Conservation (phyloP, 2,329 filamentous ascomycete genomes). For the Exophiala alcalophila region DNA sequence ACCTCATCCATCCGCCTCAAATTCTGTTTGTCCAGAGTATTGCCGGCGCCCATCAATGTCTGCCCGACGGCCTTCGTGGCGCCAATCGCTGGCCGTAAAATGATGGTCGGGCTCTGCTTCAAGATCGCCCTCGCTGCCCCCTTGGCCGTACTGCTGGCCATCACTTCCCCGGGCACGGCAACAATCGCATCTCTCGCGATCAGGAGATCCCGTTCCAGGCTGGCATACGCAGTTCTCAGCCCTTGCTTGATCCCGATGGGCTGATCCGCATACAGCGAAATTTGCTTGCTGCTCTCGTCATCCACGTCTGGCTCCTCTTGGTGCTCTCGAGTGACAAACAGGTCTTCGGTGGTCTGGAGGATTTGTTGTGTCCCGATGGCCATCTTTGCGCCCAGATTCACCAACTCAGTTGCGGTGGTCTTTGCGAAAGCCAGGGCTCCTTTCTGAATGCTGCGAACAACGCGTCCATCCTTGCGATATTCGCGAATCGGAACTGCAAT, state of each 20-base stretch:
- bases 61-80: constrained; percentile 85
- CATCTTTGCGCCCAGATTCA: constrained; percentile 89
- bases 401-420: constrained; percentile 90
- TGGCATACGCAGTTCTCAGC: constrained; percentile 74
- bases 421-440: constrained; percentile 86
- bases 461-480: constrained; percentile 88
- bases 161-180: constrained; percentile 84
- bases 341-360: constrained; percentile 80
- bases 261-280: constrained; percentile 91
- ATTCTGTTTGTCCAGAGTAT: constrained; percentile 81
- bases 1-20: constrained; percentile 82
- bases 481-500: constrained; percentile 87
- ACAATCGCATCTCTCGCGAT: constrained; percentile 88
- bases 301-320: constrained; percentile 60
- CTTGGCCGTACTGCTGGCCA: constrained; percentile 78
- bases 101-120: constrained; percentile 83
- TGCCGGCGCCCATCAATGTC: constrained; percentile 86
- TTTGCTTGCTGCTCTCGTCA: constrained; percentile 69
- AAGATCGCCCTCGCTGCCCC: constrained; percentile 76
- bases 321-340: constrained; percentile 55
- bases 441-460: constrained; percentile 88
- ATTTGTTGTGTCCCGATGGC: constrained; percentile 94
- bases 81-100: constrained; percentile 85
- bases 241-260: constrained; percentile 86
- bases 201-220: constrained; percentile 81